A percentile compares a stretch with the other conserved stretches of the same genome.
These are phyloP conservation scores for Cladobotryum mycophilum DNA, from an alignment of 2,329 filamentous ascomycete genomes.

Conservation along the genomic window DNA sequence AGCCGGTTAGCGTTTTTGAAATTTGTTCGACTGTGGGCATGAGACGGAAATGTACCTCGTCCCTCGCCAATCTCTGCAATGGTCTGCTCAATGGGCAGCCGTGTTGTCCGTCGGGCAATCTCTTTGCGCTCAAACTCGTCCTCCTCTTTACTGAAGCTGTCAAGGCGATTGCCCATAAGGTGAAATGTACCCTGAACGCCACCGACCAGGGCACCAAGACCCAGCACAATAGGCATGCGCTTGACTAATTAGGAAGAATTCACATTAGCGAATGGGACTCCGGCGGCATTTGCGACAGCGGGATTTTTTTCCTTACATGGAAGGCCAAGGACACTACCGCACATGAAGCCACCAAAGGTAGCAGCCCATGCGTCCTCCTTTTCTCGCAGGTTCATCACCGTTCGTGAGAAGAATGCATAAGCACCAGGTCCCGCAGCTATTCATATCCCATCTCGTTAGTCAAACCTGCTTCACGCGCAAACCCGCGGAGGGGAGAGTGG, in stretches of 20 bases:
- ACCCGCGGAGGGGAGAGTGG: not conserved
- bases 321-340: constrained; percentile 66
- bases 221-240: constrained; percentile 64
- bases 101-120: constrained; percentile 63
- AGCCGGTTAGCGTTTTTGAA: not conserved
- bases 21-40: not conserved
- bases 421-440: constrained; percentile 56
- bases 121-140: constrained; percentile 73
- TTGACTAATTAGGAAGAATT: constrained; percentile 19
- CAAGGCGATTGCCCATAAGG: constrained; percentile 59
- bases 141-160: constrained; percentile 48
- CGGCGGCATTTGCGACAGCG: not conserved
- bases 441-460: constrained; percentile 20
- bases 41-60: constrained; percentile 58
- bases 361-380: constrained; percentile 75
- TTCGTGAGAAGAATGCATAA: constrained; percentile 71
- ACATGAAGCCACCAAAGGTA: constrained; percentile 68
- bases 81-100: constrained; percentile 72
- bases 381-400: constrained; percentile 77
- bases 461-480: not conserved
- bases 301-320: constrained; percentile 48
- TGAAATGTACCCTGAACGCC: constrained; percentile 57
- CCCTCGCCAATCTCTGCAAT: constrained; percentile 79
- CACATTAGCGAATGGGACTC: not conserved
- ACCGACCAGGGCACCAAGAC: constrained; percentile 55